Conservation (phyloP, 177 flowering plant species). For the Telopea speciosissima region DNA sequence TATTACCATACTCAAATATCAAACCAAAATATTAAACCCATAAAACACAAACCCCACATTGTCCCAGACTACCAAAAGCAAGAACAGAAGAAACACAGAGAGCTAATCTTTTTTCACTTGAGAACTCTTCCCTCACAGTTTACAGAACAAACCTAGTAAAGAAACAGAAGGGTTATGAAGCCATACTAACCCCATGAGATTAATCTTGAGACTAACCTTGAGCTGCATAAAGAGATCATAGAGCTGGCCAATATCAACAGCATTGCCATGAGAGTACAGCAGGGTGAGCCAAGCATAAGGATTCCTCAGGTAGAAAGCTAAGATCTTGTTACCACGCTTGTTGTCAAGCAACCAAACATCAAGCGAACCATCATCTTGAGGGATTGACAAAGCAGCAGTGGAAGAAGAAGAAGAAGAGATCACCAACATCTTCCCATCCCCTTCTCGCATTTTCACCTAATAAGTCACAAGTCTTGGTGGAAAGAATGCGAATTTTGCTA, state of each 20-base stretch:
- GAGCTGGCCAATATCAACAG: slow-evolving; percentile 93
- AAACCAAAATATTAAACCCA: not conserved
- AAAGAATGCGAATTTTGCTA: slow-evolving; percentile 91
- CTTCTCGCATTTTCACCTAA: slow-evolving; percentile 52
- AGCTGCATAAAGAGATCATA: slow-evolving; percentile 91
- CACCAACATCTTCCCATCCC: slow-evolving; percentile 52
- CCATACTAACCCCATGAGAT: slow-evolving; percentile 74
- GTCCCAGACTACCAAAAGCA: not conserved
- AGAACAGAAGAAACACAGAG: not conserved
- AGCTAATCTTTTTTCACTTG: not conserved
- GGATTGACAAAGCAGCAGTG: slow-evolving; percentile 18
- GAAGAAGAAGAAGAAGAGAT: slow-evolving; percentile 28
- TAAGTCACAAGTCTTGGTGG: slow-evolving; percentile 86
- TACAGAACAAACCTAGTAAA: not conserved
- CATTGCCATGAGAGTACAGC: slow-evolving; percentile 96
- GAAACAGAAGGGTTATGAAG: not conserved
- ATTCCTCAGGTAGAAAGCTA: slow-evolving; percentile 70
- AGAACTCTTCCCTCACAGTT: not conserved
- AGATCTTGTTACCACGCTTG: slow-evolving; percentile 76
- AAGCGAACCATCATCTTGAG: slow-evolving; percentile 47
- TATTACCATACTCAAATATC: not conserved
- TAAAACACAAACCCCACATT: not conserved
- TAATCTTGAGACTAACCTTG: slow-evolving; percentile 87
- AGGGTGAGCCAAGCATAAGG: slow-evolving; percentile 83
- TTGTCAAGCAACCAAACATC: slow-evolving; percentile 67